A percentile compares a stretch with the other conserved stretches of the same genome.
phyloP scores from a whole-genome alignment of 2,329 filamentous ascomycete genomes.

The Ceratocystiopsis brevicomis region DNA sequence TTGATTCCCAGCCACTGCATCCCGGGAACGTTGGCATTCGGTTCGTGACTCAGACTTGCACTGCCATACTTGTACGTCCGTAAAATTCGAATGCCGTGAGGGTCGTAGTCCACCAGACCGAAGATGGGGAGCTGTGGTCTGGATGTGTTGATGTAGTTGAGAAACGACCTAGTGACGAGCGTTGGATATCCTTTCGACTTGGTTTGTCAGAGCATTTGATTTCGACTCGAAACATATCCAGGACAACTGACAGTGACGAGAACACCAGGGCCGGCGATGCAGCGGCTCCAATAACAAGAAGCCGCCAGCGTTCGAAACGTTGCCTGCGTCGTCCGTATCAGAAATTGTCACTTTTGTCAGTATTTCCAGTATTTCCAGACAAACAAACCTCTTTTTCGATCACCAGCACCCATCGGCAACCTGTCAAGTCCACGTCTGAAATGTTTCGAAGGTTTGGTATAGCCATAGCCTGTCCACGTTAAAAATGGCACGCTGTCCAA shows the following conservation, averaged over 20 bases:
- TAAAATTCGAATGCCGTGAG: slow-evolving; percentile 56
- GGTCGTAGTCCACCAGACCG: slow-evolving; percentile 55
- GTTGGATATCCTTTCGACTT: slow-evolving; percentile 74
- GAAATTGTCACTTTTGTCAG: too few species aligned
- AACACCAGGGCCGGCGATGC: slow-evolving; percentile 35
- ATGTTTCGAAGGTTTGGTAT: slow-evolving; percentile 37
- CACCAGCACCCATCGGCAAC: slow-evolving; percentile 46
- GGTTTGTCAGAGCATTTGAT: background rate
- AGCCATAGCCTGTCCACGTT: too few species aligned
- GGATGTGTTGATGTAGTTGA: slow-evolving; percentile 31
- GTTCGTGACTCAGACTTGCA: slow-evolving; percentile 40
- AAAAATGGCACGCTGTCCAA: too few species aligned
- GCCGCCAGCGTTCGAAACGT: slow-evolving; percentile 50
- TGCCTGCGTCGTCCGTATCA: too few species aligned
- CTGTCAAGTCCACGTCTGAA: slow-evolving; percentile 27
- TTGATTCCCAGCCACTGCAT: slow-evolving; percentile 46
- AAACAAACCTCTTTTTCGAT: slow-evolving; percentile 55
- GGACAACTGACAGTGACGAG: slow-evolving; percentile 38
- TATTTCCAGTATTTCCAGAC: too few species aligned
- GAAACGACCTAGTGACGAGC: slow-evolving; percentile 46
- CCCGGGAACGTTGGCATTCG: slow-evolving; percentile 25
- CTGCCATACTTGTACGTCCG: slow-evolving; percentile 57
- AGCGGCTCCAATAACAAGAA: slow-evolving; percentile 33
- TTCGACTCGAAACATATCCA: too few species aligned
- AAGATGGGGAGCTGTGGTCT: slow-evolving; percentile 36